Evolutionary conservation across 2,329 filamentous ascomycete species (phyloP), one percentile per base, ranked within the genome.

Genomic region (Coniochaeta sp.): DNA sequence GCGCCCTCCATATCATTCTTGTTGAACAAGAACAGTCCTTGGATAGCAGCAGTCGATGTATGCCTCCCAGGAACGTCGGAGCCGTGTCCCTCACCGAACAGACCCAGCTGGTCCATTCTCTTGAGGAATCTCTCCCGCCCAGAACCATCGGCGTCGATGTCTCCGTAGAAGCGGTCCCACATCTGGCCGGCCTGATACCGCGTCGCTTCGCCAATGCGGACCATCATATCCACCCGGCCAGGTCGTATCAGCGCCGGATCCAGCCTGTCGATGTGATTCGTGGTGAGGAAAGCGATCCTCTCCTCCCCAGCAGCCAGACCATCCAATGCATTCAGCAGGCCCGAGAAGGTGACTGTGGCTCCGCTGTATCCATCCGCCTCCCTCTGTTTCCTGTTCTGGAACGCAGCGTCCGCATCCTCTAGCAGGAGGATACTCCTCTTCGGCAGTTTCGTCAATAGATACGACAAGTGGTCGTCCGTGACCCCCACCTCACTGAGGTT

Each of bases 221-320:
- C 81, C 58, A 89, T 94, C 86, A 97, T 87, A 68, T 99, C 94
- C 1, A 99, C 91, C 48, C 94, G 81, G 1, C 94, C 94, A 0
- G 94, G 94, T 22, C 94, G 80, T 47, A 97, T 89, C 38, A 99
- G 71, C 4, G 94, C 94, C 55, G 90, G 86, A 62, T 96, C 91
- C 1, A 97, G 78, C 35, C 89, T 81, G 58, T 96, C 91, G 32
- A 96, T 83, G 63, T 96, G 90, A 63, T 99, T 99, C 18, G 92
- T 95, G 2, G 94, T 99, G 56, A 95, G 76, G 68, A 99, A 96
- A 1, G 95, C 84, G 56, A 99, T 88, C 50, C 94, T 82, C 72
- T 97, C 92, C 66, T 97, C 94, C 12, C 91, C 89, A 49, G 91
- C 95, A 6, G 91, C 91, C n/a, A 97, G 83, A 1, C 94, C 94